Base-by-base conservation (phyloP, 2,329 filamentous ascomycete species). In the Hymenoscyphus salicellus region DNA sequence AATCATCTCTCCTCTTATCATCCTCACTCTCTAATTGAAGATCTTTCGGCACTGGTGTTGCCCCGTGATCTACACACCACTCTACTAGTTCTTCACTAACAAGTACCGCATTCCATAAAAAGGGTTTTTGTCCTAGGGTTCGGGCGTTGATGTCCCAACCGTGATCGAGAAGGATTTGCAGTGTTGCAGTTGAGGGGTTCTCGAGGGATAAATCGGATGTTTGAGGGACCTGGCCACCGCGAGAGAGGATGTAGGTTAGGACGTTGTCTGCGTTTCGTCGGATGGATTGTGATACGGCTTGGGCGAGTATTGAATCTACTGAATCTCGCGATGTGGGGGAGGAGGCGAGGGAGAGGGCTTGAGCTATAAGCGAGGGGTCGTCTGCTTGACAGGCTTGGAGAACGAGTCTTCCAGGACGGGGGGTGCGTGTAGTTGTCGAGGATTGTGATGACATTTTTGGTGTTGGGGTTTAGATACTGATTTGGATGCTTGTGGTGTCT, bases 101-200 rank as follows among this genome's bases (percentile, higher is more conserved):
- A 28, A 14, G 23, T 26, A 56, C 55, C 26, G 30, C 55, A 30
- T 56, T 28, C 55, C 55, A 56, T 5, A 56, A n/a, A 8, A 56
- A 56, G 7, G 55, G 55, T 17, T n/a, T 30, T 16, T 11, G 10
- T 28, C 55, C 55, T 33, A 33, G 23, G 2, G 5, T 8, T n/a
- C 55, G 26, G 11, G 55, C 55, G 10, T 56, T 56, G 30, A 56
- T 56, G 8, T 56, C 55, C 26, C 55, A 56, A 5, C 55, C 55
- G 28, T 56, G 55, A 17, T 28, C 23, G 1, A 56, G 30, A 3
- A 56, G 55, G 26, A 56, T 32, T 8, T 33, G 17, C 8, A 56
- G 26, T 2, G 26, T 56, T n/a, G 26, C 11, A 5, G 55, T 56
- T n/a, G 55, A 56, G 17, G 26, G 55, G 17, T 26, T 3, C 10